Percentiles rank a stretch among this genome's conserved stretches.
Evolutionary conservation across 176 grass and related monocot genomes (phyloP).

Genomic region (Elymus sibiricus): DNA sequence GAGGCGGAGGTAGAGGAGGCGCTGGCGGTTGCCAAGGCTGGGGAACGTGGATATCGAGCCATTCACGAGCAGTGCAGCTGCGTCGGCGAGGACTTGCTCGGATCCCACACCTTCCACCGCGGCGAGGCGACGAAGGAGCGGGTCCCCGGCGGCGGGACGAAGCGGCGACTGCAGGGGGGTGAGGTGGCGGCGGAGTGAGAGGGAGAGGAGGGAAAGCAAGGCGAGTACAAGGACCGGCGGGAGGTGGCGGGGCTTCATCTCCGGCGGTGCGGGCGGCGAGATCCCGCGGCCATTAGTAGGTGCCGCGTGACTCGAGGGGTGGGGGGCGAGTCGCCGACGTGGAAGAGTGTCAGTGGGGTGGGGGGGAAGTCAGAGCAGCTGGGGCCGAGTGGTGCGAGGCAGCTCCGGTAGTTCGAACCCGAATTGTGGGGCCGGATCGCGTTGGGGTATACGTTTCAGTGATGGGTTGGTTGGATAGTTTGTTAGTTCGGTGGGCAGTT

Average conservation of each 20-base stretch:
- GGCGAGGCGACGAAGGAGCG: conserved; percentile 21
- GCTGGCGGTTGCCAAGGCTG: conserved; percentile 38
- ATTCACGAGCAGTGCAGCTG: conserved; percentile 8
- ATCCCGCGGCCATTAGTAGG: conserved; percentile 31
- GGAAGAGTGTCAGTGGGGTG: conserved; percentile 5
- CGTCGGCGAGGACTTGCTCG: background rate
- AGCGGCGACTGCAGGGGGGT: background rate
- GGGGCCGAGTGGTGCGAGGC: background rate
- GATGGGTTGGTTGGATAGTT: background rate
- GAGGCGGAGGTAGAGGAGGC: conserved; percentile 45
- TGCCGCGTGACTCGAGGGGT: background rate
- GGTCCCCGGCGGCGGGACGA: background rate
- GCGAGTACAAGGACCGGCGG: background rate
- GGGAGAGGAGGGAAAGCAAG: conserved; percentile 11
- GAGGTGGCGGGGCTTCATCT: conserved; percentile 29
- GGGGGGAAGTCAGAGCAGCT: background rate
- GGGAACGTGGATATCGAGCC: conserved; percentile 36
- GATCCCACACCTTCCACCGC: background rate
- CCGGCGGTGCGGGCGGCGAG: background rate
- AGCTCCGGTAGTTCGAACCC: background rate
- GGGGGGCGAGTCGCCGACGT: conserved; percentile 18
- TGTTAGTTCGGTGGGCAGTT: background rate
- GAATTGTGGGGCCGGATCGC: background rate
- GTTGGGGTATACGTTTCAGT: conserved; percentile 16
- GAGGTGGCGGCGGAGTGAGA: conserved; percentile 19